phyloP scores from a whole-genome alignment of 306 rosid species.

The Luffa acutangula region DNA sequence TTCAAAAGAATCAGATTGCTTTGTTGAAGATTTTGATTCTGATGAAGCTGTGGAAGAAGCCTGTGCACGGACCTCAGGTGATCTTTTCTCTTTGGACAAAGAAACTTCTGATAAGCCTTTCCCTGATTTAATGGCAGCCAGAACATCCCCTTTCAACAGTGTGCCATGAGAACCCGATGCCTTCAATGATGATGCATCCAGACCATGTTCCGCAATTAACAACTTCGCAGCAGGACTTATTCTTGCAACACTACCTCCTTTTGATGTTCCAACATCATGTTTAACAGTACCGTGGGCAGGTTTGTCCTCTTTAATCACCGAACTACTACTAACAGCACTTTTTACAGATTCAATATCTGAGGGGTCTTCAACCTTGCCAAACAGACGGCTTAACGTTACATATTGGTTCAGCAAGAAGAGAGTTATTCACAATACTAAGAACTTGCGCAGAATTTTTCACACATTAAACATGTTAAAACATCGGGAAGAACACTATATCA shows the following conservation, averaged over 20 bases:
- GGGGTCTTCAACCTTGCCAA: conserved; percentile 73
- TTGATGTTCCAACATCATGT: conserved; percentile 29
- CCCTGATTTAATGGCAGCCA: conserved; percentile 76
- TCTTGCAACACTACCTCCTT: conserved; percentile 38
- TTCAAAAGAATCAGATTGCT: conserved; percentile 60
- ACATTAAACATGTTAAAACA: not conserved
- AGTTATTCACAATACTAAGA: not conserved
- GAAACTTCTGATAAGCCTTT: conserved; percentile 38
- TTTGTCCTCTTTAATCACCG: conserved; percentile 42
- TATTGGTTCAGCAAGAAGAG: conserved; percentile 16
- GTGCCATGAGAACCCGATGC: conserved; percentile 84
- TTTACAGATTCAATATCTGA: conserved; percentile 66
- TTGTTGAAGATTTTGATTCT: conserved; percentile 31
- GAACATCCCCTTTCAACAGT: conserved; percentile 86
- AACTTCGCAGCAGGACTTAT: conserved; percentile 91
- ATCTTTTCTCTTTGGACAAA: conserved; percentile 45
- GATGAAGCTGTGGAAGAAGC: conserved; percentile 25
- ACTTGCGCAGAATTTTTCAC: not conserved
- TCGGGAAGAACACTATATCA: not conserved
- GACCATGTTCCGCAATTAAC: conserved; percentile 65
- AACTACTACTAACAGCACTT: conserved; percentile 36
- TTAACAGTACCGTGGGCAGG: conserved; percentile 27
- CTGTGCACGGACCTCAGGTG: conserved; percentile 30
- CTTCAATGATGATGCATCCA: conserved; percentile 58
- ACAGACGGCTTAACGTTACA: conserved; percentile 20